Evolutionary conservation across 192 early-diverging fungal species (phyloP), one percentile per base, ranked within the genome.

Genomic region (Geranomyces michiganensis): DNA sequence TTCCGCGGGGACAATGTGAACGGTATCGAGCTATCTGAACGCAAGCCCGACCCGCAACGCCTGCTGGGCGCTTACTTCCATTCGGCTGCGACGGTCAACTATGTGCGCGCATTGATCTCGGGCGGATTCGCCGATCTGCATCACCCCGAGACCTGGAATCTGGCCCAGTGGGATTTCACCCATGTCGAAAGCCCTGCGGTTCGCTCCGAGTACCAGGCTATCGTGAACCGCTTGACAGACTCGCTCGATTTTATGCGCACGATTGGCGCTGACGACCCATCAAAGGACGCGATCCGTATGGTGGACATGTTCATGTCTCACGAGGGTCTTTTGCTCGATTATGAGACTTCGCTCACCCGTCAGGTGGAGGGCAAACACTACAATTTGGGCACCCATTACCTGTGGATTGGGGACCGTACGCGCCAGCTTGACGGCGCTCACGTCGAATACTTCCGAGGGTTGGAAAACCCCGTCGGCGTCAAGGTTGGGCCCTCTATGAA

Each of bases 1-100:
- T 99, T 92, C 86, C 89, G 97, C 59, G 97, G 97, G 59, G 97
- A 98, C 83, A 98, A 97, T 81, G 93, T 99, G 56, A 99, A 99
- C 82, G 94, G 97, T 59, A 95, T 90, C 68, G 93, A 92, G 53
- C 89, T 92, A 19, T 76, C 68, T 31, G 90, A 95, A 58, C 89
- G 97, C 51, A 89, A 82, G 21, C 94, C 97, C 17, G 94, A 99
- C 75, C 97, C 97, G 51, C 89, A 96, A 70, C 83, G 96, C n/a
- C 85, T 99, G 43, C 74, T 97, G 9, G 81, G 84, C 19, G 95
- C 95, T 19, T 98, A 99, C 84, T 96, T 99, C 75, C 95, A 98
- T 83, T 99, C 97, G 32, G 93, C 95, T 9, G 92, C 96, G 0
- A 99, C 96, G 0, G 61, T 96, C 71, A 99, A 99, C 80, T 97